Evolutionary conservation across 1,139 yeast species (phyloP).

Genomic region (Geotrichum carabidarum): DNA sequence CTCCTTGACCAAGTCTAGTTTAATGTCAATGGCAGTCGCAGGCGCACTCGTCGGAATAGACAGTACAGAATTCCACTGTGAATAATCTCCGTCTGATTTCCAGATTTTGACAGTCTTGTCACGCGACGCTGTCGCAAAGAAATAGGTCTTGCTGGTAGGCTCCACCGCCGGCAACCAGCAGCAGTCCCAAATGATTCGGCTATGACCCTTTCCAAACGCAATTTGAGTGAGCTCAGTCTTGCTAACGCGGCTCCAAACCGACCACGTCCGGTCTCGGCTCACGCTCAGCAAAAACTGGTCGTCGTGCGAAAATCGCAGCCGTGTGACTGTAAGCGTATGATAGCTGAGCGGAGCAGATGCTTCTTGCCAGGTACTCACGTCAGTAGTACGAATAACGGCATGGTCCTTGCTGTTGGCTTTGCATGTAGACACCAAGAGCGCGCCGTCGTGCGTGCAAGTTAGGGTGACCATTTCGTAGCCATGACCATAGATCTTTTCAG

Average conservation of each 20-base stretch:
- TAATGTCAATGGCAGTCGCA: slow-evolving; percentile 66
- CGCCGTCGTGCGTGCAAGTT: slow-evolving; percentile 63
- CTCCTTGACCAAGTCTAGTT: neutral
- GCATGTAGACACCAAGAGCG: slow-evolving; percentile 81
- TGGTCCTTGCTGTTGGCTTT: slow-evolving; percentile 77
- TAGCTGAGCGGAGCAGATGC: slow-evolving; percentile 47
- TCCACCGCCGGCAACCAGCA: slow-evolving; percentile 49
- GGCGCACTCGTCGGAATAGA: slow-evolving; percentile 41
- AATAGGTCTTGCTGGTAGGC: slow-evolving; percentile 26
- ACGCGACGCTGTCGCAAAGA: slow-evolving; percentile 80
- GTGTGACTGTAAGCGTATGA: slow-evolving; percentile 82
- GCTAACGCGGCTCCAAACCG: slow-evolving; percentile 59
- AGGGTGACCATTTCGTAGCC: slow-evolving; percentile 89
- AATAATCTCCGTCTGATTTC: slow-evolving; percentile 36
- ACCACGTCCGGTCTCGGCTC: slow-evolving; percentile 83
- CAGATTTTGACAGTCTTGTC: slow-evolving; percentile 77
- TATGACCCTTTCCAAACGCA: slow-evolving; percentile 61
- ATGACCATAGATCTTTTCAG: slow-evolving; percentile 92
- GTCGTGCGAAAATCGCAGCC: slow-evolving; percentile 69
- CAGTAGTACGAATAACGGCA: slow-evolving; percentile 77
- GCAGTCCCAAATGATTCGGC: slow-evolving; percentile 93
- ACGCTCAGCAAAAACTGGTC: slow-evolving; percentile 69
- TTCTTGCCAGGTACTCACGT: slow-evolving; percentile 59
- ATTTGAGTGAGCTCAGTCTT: slow-evolving; percentile 32
- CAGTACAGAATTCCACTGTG: slow-evolving; percentile 23